These are phyloP conservation scores for Puccinia triticina DNA, from an alignment of 1,284 basidiomycete genomes.

Conservation along the genomic window DNA sequence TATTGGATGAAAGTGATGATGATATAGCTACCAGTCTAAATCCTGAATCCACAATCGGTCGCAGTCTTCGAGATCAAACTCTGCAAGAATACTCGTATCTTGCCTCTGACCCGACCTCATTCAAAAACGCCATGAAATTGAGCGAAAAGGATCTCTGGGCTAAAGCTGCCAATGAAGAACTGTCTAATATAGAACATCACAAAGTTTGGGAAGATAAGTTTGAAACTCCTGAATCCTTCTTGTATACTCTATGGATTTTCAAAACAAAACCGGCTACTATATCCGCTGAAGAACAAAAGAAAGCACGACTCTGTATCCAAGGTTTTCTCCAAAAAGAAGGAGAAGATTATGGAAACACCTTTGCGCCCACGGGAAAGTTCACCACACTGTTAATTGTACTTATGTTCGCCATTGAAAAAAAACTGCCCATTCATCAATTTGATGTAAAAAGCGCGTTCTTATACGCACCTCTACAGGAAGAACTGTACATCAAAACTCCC, in stretches of 20 bases:
- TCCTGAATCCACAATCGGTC: too few species aligned
- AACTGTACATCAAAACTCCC: constrained; percentile 61
- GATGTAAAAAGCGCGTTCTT: constrained; percentile 63
- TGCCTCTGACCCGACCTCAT: too few species aligned
- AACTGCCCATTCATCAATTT: constrained; percentile 61
- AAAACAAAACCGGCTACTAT: too few species aligned
- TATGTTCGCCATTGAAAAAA: constrained; percentile 60
- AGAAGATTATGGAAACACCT: constrained; percentile 63
- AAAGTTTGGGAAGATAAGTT: not conserved
- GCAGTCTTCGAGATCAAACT: too few species aligned
- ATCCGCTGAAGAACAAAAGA: too few species aligned
- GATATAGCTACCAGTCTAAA: too few species aligned
- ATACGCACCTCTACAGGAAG: constrained; percentile 62
- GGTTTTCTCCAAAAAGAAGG: constrained; percentile 63
- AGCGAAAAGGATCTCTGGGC: too few species aligned
- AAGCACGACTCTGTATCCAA: too few species aligned
- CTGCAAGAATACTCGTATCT: too few species aligned
- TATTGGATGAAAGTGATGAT: too few species aligned
- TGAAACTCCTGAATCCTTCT: too few species aligned
- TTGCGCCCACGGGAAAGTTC: constrained; percentile 61
- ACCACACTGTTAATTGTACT: constrained; percentile 60
- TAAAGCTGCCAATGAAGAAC: not conserved
- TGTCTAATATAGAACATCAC: not conserved
- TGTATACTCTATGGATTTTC: too few species aligned
- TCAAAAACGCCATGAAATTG: not conserved